Conservation (phyloP, 2,329 filamentous ascomycete species). For the Monosporascus sp. region DNA sequence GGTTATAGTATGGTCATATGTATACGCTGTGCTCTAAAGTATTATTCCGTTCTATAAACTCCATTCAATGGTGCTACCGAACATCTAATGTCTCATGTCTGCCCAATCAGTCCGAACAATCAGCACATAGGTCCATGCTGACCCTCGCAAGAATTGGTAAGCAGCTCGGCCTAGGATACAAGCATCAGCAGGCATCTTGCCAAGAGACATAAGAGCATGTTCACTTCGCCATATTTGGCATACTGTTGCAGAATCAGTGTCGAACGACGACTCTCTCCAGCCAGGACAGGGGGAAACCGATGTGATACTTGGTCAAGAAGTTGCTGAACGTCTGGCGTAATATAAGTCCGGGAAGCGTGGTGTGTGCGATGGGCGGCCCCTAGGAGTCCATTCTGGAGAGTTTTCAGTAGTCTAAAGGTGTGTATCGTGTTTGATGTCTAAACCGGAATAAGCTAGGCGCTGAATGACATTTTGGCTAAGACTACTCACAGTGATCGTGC, state of each 20-base stretch:
- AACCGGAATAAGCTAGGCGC: not conserved
- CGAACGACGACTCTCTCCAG: conserved; percentile 17
- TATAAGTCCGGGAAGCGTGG: not conserved
- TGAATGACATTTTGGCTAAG: not conserved
- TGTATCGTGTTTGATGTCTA: not conserved
- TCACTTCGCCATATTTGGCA: conserved; percentile 8
- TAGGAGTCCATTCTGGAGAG: not conserved
- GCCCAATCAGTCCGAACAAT: no score
- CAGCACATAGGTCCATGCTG: not conserved
- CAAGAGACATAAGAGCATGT: conserved; percentile 6
- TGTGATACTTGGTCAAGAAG: conserved; percentile 13
- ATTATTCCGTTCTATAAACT: no score
- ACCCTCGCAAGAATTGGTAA: not conserved
- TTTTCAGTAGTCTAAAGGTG: not conserved
- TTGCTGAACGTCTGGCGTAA: conserved; percentile 10
- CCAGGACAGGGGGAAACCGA: conserved; percentile 14
- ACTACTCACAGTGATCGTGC: conserved; percentile 29
- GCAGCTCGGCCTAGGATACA: conserved; percentile 1
- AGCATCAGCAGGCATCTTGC: conserved; percentile 6
- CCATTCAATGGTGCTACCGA: no score
- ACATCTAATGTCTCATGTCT: no score
- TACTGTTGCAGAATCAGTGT: conserved; percentile 27
- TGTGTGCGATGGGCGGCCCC: not conserved
- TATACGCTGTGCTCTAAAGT: no score
- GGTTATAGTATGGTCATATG: no score